A percentile compares a stretch with the other conserved stretches of the same genome.
Evolutionary conservation across 768 basidiomycete species (phyloP).

Genomic region (Chalciporus piperatus): DNA sequence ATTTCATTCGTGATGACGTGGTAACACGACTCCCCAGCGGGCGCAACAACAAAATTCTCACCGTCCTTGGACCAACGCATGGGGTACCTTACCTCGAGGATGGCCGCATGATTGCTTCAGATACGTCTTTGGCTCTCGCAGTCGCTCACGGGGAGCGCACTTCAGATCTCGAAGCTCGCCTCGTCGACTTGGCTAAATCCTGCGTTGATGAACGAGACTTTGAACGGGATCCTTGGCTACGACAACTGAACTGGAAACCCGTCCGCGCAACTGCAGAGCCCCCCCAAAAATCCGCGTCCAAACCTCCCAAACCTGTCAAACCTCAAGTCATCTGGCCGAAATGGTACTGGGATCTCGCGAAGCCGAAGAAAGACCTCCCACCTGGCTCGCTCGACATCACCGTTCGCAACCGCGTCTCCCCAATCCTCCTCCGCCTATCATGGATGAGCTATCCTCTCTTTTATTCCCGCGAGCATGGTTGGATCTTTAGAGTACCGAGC

Average conservation of each 20-base stretch:
- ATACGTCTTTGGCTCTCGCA: conserved; percentile 43
- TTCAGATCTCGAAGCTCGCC: conserved; percentile 29
- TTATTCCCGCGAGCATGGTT: conserved; percentile 83
- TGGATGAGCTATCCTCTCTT: conserved; percentile 89
- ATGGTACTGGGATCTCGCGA: conserved; percentile 93
- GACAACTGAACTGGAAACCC: conserved; percentile 67
- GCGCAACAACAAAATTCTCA: conserved; percentile 39
- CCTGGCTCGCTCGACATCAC: conserved; percentile 84
- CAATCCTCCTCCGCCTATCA: conserved; percentile 79
- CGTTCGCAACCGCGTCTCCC: conserved; percentile 76
- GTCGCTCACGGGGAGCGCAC: conserved; percentile 45
- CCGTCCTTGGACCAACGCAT: conserved; percentile 46
- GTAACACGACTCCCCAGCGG: conserved; percentile 43
- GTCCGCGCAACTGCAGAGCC: conserved; percentile 14
- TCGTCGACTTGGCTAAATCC: conserved; percentile 43
- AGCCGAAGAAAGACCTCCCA: conserved; percentile 61
- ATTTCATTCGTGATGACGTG: conserved; percentile 40
- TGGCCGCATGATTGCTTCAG: conserved; percentile 40
- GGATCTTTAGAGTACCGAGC: conserved; percentile 79
- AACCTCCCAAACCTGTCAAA: conserved; percentile 36
- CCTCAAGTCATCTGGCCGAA: conserved; percentile 79
- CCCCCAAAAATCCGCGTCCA: conserved; percentile 1
- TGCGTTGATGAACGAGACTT: conserved; percentile 24
- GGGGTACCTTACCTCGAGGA: conserved; percentile 43
- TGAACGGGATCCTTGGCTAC: conserved; percentile 51